phyloP scores from a whole-genome alignment of 495 filamentous ascomycete species.

The Hypoxylon lienhwacheense region DNA sequence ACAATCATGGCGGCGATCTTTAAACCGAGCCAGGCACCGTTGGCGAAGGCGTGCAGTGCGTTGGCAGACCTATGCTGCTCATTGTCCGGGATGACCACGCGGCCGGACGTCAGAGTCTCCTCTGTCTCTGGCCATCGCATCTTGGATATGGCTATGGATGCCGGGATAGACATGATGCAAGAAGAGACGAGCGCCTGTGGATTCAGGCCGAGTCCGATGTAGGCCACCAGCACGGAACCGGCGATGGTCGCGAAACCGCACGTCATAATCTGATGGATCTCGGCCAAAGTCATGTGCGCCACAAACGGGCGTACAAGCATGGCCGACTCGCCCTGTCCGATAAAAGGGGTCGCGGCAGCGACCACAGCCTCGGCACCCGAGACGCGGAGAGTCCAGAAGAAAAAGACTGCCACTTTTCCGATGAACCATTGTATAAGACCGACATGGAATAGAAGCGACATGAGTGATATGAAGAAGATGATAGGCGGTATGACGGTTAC shows the following conservation, averaged over 20 bases:
- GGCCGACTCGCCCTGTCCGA: constrained; percentile 89
- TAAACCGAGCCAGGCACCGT: constrained; percentile 84
- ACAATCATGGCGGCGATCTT: constrained; percentile 88
- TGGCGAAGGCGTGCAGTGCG: constrained; percentile 80
- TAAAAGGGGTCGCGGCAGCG: constrained; percentile 90
- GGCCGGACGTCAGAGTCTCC: constrained; percentile 77
- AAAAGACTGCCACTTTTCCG: constrained; percentile 80
- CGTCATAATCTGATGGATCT: constrained; percentile 89
- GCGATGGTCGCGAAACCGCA: constrained; percentile 67
- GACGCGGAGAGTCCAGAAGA: constrained; percentile 87
- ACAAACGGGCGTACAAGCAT: constrained; percentile 91
- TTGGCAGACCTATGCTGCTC: constrained; percentile 73
- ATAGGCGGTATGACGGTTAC: constrained; percentile 75
- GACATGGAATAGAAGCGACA: constrained; percentile 78
- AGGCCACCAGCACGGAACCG: constrained; percentile 77
- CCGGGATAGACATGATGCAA: constrained; percentile 90
- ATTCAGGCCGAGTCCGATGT: constrained; percentile 77
- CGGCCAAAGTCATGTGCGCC: constrained; percentile 75
- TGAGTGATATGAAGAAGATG: constrained; percentile 88
- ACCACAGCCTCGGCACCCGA: constrained; percentile 93
- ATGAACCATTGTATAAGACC: constrained; percentile 86
- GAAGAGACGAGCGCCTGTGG: constrained; percentile 86
- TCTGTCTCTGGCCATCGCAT: constrained; percentile 86
- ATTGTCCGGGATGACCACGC: constrained; percentile 75
- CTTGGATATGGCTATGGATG: constrained; percentile 83